Evolutionary conservation across 805 yeast genomes (phyloP).

Genomic region (Brettanomyces naardenensis): DNA sequence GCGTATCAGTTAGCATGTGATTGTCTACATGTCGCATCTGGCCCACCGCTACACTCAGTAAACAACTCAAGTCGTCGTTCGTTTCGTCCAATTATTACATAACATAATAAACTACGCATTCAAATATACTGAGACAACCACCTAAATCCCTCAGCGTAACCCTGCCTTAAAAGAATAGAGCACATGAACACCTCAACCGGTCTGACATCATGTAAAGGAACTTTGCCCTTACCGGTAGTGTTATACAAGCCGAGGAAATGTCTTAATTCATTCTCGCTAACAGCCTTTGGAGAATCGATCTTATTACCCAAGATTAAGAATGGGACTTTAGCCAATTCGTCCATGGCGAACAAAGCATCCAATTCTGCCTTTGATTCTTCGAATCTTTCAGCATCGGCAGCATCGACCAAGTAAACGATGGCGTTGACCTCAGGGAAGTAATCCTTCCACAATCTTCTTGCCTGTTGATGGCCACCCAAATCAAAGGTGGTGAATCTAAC

Average conservation of each 20-base stretch:
- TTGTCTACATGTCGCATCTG: no score
- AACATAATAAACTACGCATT: conserved; percentile 5
- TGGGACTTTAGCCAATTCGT: conserved; percentile 84
- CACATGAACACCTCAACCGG: conserved; percentile 97
- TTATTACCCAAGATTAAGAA: conserved; percentile 93
- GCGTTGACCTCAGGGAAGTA: conserved; percentile 99
- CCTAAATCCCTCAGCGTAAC: conserved; percentile 96
- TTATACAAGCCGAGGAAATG: conserved; percentile 79
- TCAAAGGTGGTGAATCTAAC: conserved; percentile 97
- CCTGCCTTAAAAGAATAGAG: conserved; percentile 97
- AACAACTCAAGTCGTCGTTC: no score
- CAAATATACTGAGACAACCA: conserved; percentile 96
- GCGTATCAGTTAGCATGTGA: not conserved
- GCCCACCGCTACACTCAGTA: not conserved
- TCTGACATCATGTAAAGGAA: conserved; percentile 61
- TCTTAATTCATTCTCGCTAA: conserved; percentile 89
- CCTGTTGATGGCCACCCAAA: conserved; percentile 97
- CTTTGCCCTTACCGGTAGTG: conserved; percentile 86
- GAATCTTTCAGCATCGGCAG: conserved; percentile 93
- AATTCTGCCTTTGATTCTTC: conserved; percentile 92
- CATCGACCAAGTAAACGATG: conserved; percentile 91
- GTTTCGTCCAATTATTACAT: no score
- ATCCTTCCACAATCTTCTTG: conserved; percentile 98
- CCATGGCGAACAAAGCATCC: conserved; percentile 87
- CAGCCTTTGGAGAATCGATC: conserved; percentile 91